phyloP scores from a whole-genome alignment of 108 stramenopile species.

The Skeletonema marinoi region DNA sequence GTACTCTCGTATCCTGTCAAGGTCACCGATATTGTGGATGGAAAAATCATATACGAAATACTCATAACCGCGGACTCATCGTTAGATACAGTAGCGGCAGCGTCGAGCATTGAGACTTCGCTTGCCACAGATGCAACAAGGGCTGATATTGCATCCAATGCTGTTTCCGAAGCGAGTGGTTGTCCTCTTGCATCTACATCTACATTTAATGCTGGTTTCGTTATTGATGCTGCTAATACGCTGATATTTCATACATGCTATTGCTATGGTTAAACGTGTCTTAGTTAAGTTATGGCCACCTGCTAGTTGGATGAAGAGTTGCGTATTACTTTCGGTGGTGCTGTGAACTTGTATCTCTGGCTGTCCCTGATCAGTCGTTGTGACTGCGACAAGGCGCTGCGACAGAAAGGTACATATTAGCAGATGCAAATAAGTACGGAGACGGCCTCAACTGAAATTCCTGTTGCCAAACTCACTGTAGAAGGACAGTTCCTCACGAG shows the following conservation, averaged over 20 bases:
- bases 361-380: too few relatives aligned
- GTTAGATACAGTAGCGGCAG: background rate
- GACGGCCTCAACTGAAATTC: background rate
- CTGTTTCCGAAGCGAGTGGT: background rate
- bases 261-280: too few relatives aligned
- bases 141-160: background rate
- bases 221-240: too few relatives aligned
- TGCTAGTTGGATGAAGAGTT: too few relatives aligned
- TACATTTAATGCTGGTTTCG: background rate
- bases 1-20: background rate
- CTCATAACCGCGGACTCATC: background rate
- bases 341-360: too few relatives aligned
- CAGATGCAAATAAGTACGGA: too few relatives aligned
- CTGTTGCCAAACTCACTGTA: background rate
- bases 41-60: background rate
- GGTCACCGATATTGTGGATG: background rate
- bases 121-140: background rate
- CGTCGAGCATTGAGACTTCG: background rate
- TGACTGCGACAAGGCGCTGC: too few relatives aligned
- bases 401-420: too few relatives aligned
- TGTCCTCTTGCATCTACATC: too few relatives aligned
- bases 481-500: background rate
- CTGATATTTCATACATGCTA: too few relatives aligned
- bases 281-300: too few relatives aligned
- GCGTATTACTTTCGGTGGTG: too few relatives aligned